Evolutionary conservation across 2,329 filamentous ascomycete species (phyloP), one percentile per base, ranked within the genome.

Genomic region (Lecanosticta acicola): DNA sequence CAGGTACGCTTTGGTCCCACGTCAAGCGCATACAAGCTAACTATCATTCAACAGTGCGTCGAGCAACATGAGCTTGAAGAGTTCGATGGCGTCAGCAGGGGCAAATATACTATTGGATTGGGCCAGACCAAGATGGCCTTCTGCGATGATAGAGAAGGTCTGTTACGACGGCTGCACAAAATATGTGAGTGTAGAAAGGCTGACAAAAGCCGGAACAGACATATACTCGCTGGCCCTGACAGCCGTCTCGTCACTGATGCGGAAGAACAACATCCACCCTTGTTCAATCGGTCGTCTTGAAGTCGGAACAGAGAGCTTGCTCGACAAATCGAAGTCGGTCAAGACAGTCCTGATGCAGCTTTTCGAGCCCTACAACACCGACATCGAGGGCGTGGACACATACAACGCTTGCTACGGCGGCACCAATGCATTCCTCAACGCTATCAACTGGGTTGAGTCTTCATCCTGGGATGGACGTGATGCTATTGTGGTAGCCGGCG

Each of bases 61-160:
- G 73, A 75, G 61, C 73, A 76, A 64, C 58, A 69, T 51, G 72
- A 75, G 58, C 71, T 76, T 50, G 73, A 76, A 62, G 74, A 74
- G 65, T 75, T 75, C 67, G 73, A 76, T 71, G 73, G 73, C 64
- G 72, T 76, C 50, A 66, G 66, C 48, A 57, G 63, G 49, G 73
- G 73, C 59, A 76, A 76, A 59, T 76, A 76, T 66, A 75, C 73
- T 41, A 75, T 76, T 66, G 73, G 73, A 49, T 71, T 76, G 49
- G 73, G 73, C 58, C 73, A 75, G 68, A 75, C 72, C 54, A 73
- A 71, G 62, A 76, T 76, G 73, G 73, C 70, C 66, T 76, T 75
- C 66, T 75, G 73, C 63, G 72, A 75, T 63, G 73, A 76, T 62
- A 67, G 73, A 49, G 73, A 76, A 67, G 71, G 71, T 73, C n/a